These are phyloP conservation scores for Phytophthora chlamydospora DNA, from an alignment of 352 stramenopile genomes.

Conservation along the genomic window DNA sequence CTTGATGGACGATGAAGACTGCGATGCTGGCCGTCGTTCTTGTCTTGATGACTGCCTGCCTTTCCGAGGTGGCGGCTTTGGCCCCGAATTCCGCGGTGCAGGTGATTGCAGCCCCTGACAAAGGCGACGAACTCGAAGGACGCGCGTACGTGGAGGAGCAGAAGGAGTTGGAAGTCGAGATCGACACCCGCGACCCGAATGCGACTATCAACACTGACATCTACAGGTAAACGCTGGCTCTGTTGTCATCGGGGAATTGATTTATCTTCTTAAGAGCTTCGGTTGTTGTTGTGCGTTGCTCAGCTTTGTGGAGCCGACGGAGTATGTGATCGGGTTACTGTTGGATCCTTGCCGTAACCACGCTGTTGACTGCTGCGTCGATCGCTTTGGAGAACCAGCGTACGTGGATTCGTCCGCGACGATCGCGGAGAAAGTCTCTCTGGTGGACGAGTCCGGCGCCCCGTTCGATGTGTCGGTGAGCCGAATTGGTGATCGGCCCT, in stretches of 20 bases:
- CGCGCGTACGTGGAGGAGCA: conserved; percentile 58
- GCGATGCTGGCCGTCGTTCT: conserved; percentile 3
- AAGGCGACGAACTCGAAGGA: conserved; percentile 69
- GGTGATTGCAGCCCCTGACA: conserved; percentile 73
- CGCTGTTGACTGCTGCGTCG: conserved; percentile 67
- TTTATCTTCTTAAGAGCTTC: background rate
- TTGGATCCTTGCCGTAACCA: conserved; percentile 78
- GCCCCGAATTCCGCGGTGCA: conserved; percentile 31
- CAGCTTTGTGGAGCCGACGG: conserved; percentile 56
- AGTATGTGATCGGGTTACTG: conserved; percentile 84
- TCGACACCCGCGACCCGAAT: conserved; percentile 46
- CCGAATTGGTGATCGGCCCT: conserved; percentile 70
- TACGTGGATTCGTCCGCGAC: conserved; percentile 29
- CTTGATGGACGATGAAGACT: background rate
- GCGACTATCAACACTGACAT: conserved; percentile 67
- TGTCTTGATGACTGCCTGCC: background rate
- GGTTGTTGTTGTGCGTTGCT: background rate
- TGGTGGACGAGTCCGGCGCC: conserved; percentile 72
- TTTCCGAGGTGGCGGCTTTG: conserved; percentile 5
- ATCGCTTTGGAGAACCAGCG: conserved; percentile 82
- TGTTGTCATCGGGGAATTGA: background rate
- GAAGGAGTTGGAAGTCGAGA: conserved; percentile 40
- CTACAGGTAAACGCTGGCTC: conserved; percentile 50
- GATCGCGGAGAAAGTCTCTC: conserved; percentile 60
- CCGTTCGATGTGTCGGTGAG: conserved; percentile 65